phyloP scores from a whole-genome alignment of 2,329 filamentous ascomycete species.

The Celoporthe dispersa region DNA sequence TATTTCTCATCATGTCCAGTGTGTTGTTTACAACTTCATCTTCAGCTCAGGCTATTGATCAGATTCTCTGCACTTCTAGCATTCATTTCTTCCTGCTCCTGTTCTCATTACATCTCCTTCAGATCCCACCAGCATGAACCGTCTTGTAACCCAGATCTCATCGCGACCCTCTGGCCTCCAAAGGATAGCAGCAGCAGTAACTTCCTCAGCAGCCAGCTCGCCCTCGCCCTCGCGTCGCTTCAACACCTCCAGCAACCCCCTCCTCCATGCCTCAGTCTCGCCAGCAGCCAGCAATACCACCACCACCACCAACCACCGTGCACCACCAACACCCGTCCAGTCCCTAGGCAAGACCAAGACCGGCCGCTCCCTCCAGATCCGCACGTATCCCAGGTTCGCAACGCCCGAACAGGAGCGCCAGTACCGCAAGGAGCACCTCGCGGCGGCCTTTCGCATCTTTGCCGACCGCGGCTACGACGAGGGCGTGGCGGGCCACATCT shows the following conservation, averaged over 20 bases:
- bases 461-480: constrained; percentile 63
- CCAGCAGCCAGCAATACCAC: background rate
- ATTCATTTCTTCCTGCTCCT: background rate
- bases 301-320: constrained; percentile 7
- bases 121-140: constrained; percentile 14
- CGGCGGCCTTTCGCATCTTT: constrained; percentile 64
- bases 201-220: background rate
- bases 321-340: constrained; percentile 27
- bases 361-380: constrained; percentile 35
- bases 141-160: constrained; percentile 2
- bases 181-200: background rate
- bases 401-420: constrained; percentile 55
- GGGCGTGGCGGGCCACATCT: constrained; percentile 66
- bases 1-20: too few relatives aligned
- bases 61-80: background rate
- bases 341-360: constrained; percentile 27
- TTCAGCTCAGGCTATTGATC: background rate
- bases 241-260: constrained; percentile 11
- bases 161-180: background rate
- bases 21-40: background rate
- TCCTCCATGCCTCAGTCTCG: constrained; percentile 20
- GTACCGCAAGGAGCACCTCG: constrained; percentile 62
- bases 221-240: background rate
- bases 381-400: constrained; percentile 57
- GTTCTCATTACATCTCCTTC: background rate